A percentile compares a stretch with the other conserved stretches of the same genome.
phyloP scores from a whole-genome alignment of 192 early-diverging fungal genomes.

The Coemansia umbellata region DNA sequence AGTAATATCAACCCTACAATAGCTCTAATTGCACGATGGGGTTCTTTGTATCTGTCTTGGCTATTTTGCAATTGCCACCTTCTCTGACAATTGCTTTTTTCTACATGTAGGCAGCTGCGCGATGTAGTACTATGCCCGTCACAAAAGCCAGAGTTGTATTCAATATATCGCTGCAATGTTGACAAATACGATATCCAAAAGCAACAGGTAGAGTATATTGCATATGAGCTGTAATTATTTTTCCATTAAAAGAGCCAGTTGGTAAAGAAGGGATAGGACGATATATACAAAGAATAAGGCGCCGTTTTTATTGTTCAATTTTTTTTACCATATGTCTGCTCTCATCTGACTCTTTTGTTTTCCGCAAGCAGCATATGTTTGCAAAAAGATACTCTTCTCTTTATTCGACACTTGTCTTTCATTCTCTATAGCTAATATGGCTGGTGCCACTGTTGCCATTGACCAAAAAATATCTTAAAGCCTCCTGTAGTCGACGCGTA shows the following conservation, averaged over 20 bases:
- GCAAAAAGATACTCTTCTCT: background rate
- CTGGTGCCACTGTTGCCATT: background rate
- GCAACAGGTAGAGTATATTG: constrained; percentile 33
- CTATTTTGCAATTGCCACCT: background rate
- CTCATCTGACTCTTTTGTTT: constrained; percentile 14
- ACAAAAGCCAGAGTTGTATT: constrained; percentile 70
- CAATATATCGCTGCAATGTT: constrained; percentile 56
- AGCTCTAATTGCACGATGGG: background rate
- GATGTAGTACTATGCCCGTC: constrained; percentile 81
- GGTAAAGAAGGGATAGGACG: too few species aligned
- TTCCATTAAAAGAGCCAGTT: too few species aligned
- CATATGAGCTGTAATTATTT: too few species aligned
- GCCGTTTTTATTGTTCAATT: background rate
- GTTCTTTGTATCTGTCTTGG: background rate
- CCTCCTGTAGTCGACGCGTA: constrained; percentile 53
- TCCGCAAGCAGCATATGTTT: background rate
- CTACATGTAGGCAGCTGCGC: constrained; percentile 74
- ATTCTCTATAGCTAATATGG: background rate
- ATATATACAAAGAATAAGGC: too few species aligned
- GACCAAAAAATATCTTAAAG: too few species aligned
- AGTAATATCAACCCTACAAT: too few species aligned
- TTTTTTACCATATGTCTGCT: too few species aligned
- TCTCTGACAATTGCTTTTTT: background rate
- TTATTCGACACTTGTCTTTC: background rate
- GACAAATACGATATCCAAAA: constrained; percentile 55